Percentiles rank a stretch among this genome's conserved stretches.
Conservation (phyloP, 768 basidiomycete genomes). For the Botryobasidium botryosum region DNA sequence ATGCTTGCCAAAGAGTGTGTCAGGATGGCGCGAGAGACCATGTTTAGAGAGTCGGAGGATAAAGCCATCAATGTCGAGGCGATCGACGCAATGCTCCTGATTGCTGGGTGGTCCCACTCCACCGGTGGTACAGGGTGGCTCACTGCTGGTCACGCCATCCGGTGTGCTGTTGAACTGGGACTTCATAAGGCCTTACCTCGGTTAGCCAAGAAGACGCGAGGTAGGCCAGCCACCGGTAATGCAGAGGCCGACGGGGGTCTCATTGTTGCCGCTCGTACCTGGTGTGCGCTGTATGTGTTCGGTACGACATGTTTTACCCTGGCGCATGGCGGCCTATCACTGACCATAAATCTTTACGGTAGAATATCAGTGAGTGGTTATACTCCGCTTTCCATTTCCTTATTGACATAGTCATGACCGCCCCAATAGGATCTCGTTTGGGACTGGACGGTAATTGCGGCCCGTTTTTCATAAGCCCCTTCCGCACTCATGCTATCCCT, state of each 20-base stretch:
- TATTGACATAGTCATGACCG: background rate
- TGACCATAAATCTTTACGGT: too few species aligned
- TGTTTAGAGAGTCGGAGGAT: background rate
- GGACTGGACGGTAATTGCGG: conserved; percentile 19
- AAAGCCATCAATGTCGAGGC: conserved; percentile 18
- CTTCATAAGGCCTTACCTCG: conserved; percentile 23
- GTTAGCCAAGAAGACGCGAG: conserved; percentile 20
- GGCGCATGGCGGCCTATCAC: too few species aligned
- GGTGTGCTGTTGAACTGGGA: conserved; percentile 23
- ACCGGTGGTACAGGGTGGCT: conserved; percentile 20
- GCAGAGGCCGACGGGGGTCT: conserved; percentile 19
- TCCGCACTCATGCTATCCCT: conserved; percentile 10
- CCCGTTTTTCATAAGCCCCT: background rate
- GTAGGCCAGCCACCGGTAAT: conserved; percentile 18
- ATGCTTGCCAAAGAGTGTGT: conserved; percentile 6
- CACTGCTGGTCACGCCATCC: conserved; percentile 24
- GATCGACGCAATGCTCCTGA: conserved; percentile 22
- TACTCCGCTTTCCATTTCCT: background rate
- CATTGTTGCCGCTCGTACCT: conserved; percentile 22
- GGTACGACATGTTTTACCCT: too few species aligned
- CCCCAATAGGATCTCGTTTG: conserved; percentile 22
- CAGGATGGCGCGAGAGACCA: background rate
- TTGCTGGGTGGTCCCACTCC: conserved; percentile 22
- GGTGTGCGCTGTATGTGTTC: conserved; percentile 20
- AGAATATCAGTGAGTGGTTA: background rate